phyloP scores from a whole-genome alignment of 257 asterid genomes.

The Thymus quinquecostatus region DNA sequence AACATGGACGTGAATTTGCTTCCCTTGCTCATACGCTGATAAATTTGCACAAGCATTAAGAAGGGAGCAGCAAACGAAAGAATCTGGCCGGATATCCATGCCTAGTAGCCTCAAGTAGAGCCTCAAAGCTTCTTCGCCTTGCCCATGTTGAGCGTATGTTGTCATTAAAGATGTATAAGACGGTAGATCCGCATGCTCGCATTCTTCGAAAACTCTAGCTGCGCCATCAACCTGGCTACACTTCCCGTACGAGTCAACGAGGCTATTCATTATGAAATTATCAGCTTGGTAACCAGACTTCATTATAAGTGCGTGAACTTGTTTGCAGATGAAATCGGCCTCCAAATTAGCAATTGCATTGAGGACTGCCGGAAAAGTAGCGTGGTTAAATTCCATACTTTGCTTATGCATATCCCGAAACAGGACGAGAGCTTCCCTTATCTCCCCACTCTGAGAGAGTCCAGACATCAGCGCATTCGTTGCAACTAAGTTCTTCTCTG shows the following conservation, averaged over 20 bases:
- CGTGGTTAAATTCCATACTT: constrained; percentile 50
- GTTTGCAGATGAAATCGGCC: constrained; percentile 42
- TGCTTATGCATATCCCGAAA: constrained; percentile 50
- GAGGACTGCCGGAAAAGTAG: constrained; percentile 66
- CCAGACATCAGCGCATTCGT: constrained; percentile 69
- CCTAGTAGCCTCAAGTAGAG: constrained; percentile 57
- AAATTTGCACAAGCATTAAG: constrained; percentile 79
- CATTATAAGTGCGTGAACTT: constrained; percentile 57
- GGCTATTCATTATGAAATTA: constrained; percentile 59
- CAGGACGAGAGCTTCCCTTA: constrained; percentile 52
- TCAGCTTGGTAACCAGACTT: constrained; percentile 69
- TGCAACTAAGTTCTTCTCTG: constrained; percentile 59
- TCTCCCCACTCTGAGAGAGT: constrained; percentile 51
- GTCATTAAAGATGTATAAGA: constrained; percentile 73
- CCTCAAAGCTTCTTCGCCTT: constrained; percentile 74
- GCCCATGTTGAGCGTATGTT: constrained; percentile 67
- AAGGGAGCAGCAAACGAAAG: constrained; percentile 72
- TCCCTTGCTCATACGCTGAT: constrained; percentile 81
- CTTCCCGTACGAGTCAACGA: constrained; percentile 69
- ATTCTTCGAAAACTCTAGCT: constrained; percentile 63
- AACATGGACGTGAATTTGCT: constrained; percentile 71
- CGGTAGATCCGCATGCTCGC: constrained; percentile 60
- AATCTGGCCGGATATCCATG: constrained; percentile 60
- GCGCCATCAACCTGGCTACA: constrained; percentile 54
- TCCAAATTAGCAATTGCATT: constrained; percentile 60